These are phyloP conservation scores for Zelopaecilomyces penicillatus DNA, from an alignment of 2,329 filamentous ascomycete species.

Conservation along the genomic window DNA sequence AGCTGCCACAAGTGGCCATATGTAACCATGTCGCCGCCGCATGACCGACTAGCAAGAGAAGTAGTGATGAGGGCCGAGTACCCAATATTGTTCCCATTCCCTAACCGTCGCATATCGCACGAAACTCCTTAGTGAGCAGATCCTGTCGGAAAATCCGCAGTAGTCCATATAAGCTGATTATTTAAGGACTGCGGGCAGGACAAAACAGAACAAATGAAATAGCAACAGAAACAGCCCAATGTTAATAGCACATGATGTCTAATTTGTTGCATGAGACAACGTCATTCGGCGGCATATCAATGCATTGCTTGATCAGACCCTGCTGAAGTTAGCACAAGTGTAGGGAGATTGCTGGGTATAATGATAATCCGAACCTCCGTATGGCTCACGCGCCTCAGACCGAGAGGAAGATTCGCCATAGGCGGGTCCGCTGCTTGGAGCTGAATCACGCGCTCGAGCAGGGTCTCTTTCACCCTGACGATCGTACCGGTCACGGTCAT, in stretches of 20 bases:
- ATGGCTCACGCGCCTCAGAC: conserved; percentile 35
- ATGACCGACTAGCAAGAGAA: conserved; percentile 29
- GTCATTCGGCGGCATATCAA: conserved; percentile 9
- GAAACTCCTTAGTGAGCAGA: conserved; percentile 28
- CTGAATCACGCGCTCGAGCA: conserved; percentile 31
- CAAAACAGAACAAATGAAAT: conserved; percentile 12
- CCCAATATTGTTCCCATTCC: conserved; percentile 26
- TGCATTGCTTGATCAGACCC: conserved; percentile 23
- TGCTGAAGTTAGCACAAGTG: conserved; percentile 21
- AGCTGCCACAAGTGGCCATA: conserved; percentile 31
- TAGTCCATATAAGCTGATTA: conserved; percentile 21
- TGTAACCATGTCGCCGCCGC: conserved; percentile 28
- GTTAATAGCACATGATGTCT: conserved; percentile 13
- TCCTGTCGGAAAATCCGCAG: conserved; percentile 20
- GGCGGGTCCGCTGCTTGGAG: conserved; percentile 23
- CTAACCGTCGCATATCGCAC: conserved; percentile 29
- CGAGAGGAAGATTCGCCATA: conserved; percentile 35
- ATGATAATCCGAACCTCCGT: conserved; percentile 30
- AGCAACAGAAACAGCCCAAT: conserved; percentile 20
- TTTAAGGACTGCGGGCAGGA: conserved; percentile 18
- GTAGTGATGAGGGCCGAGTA: conserved; percentile 26
- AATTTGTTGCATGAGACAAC: conserved; percentile 3
- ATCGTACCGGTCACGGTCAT: conserved; percentile 43
- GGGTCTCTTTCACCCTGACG: conserved; percentile 34
- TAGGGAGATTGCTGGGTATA: conserved; percentile 9